phyloP scores from a whole-genome alignment of 176 grass and related monocot species.

The Calamus simplicifolius region DNA sequence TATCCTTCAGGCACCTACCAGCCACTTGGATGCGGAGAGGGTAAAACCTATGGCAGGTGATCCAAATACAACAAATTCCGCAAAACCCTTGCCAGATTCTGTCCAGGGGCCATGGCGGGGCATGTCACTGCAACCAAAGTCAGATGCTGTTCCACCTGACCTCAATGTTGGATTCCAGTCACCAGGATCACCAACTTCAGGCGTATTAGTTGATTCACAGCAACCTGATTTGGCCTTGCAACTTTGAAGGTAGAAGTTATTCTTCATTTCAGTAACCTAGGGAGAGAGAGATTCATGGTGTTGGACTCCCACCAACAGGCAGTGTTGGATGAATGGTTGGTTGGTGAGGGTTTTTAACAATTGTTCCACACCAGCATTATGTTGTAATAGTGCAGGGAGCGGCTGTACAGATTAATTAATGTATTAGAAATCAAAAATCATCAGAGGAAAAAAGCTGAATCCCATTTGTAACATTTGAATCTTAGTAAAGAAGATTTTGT shows the following conservation, averaged over 20 bases:
- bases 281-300: not conserved
- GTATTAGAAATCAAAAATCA: constrained; percentile 11
- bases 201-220: constrained; percentile 10
- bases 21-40: not conserved
- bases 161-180: constrained; percentile 29
- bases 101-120: not conserved
- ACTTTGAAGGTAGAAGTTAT: constrained; percentile 30
- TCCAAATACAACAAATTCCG: not conserved
- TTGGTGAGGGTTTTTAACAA: not conserved
- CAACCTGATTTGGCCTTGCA: constrained; percentile 41
- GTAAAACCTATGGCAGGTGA: not conserved
- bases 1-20: constrained; percentile 6
- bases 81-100: not conserved
- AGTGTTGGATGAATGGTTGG: not conserved
- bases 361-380: constrained; percentile 7
- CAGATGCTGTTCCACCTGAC: constrained; percentile 21
- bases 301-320: not conserved
- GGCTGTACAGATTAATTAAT: constrained; percentile 38
- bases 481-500: no score
- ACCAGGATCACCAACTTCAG: constrained; percentile 16
- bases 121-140: not conserved
- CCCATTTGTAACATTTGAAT: no score
- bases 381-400: constrained; percentile 23
- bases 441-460: no score
- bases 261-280: not conserved